Evolutionary conservation across 352 stramenopile genomes (phyloP).

Genomic region (Globisporangium takayamanum): DNA sequence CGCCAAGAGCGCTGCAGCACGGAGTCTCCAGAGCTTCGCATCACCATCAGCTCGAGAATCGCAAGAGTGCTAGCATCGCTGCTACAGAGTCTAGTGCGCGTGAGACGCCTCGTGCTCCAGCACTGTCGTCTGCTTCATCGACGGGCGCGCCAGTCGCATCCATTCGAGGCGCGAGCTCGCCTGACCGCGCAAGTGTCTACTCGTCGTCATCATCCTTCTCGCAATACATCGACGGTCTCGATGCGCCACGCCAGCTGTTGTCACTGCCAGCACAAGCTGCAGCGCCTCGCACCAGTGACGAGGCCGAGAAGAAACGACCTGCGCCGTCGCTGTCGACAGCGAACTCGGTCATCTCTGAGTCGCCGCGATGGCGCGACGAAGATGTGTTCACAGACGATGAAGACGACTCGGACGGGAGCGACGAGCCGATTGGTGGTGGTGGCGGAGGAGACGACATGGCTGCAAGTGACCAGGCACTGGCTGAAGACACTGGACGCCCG

Average conservation of each 20-base stretch:
- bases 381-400: slow-evolving; percentile 24
- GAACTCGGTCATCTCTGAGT: slow-evolving; percentile 13
- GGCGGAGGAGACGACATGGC: not conserved
- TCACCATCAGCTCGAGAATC: slow-evolving; percentile 1
- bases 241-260: not conserved
- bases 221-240: slow-evolving; percentile 1
- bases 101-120: not conserved
- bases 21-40: not conserved
- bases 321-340: not conserved
- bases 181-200: slow-evolving; percentile 9
- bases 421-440: not conserved
- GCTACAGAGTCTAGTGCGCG: not conserved
- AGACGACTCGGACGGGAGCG: slow-evolving; percentile 4
- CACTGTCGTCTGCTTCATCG: not conserved
- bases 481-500: too few relatives aligned
- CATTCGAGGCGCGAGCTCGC: not conserved
- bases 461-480: too few relatives aligned
- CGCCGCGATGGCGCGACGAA: slow-evolving; percentile 23
- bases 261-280: not conserved
- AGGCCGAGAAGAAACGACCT: slow-evolving; percentile 1
- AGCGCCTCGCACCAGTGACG: not conserved
- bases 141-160: not conserved
- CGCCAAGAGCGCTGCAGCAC: not conserved
- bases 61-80: not conserved
- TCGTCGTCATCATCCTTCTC: slow-evolving; percentile 13